Percentiles rank a stretch among this genome's conserved stretches.
Conservation (phyloP, 306 rosid genomes). For the Inga oerstediana region DNA sequence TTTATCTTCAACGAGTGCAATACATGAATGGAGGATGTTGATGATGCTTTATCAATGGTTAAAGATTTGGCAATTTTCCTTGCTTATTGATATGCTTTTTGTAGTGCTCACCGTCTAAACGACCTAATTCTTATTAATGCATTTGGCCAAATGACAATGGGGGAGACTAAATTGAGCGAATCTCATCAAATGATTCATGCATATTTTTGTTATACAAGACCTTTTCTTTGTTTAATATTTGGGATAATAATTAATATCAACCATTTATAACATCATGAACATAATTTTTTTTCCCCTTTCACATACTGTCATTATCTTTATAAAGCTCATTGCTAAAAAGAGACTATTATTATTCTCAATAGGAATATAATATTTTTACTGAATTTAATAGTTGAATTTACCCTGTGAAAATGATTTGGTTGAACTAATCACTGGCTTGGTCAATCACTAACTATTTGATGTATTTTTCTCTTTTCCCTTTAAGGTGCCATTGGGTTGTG, state of each 20-base stretch:
- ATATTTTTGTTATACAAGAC: not conserved
- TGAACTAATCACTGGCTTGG: constrained; percentile 27
- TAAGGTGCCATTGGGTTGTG: constrained; percentile 86
- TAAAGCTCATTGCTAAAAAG: not conserved
- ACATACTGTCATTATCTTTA: not conserved
- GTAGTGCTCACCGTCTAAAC: not conserved
- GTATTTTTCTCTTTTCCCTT: constrained; percentile 36
- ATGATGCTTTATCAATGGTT: not conserved
- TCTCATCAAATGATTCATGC: not conserved
- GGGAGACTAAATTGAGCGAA: not conserved
- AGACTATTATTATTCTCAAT: not conserved
- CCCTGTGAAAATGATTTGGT: not conserved
- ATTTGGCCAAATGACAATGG: not conserved
- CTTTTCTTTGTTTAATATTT: constrained; percentile 7
- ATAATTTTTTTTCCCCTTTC: not conserved
- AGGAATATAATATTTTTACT: not conserved
- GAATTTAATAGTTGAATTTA: constrained; percentile 1
- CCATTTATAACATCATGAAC: not conserved
- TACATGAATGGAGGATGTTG: constrained; percentile 1
- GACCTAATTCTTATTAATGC: constrained; percentile 3
- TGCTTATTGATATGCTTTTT: constrained; percentile 9
- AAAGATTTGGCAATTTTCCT: not conserved
- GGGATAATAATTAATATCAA: not conserved
- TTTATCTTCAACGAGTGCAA: not conserved
- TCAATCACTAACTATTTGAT: constrained; percentile 14